Conservation (phyloP, 805 yeast genomes). For the Pichia cephalocereana region DNA sequence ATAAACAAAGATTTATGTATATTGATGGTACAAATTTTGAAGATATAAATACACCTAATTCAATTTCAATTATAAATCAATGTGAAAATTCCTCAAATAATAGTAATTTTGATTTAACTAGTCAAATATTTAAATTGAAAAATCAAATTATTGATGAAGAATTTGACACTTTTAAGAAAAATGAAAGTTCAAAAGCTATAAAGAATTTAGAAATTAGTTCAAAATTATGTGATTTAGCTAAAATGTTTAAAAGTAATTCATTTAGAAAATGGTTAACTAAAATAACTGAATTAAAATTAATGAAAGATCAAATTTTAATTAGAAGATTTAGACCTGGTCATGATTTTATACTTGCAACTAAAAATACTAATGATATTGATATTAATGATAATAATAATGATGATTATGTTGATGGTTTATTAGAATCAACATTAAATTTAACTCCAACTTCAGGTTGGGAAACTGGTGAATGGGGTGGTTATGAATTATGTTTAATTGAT, state of each 20-base stretch:
- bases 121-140: constrained; percentile 9
- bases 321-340: constrained; percentile 92
- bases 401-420: constrained; percentile 32
- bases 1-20: constrained; percentile 79
- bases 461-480: constrained; percentile 87
- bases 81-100: constrained; percentile 23
- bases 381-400: constrained; percentile 12
- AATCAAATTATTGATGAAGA: constrained; percentile 9
- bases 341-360: constrained; percentile 87
- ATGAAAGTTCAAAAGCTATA: constrained; percentile 13
- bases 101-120: constrained; percentile 41
- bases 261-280: constrained; percentile 62
- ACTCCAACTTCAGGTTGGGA: constrained; percentile 86
- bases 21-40: constrained; percentile 51
- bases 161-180: not conserved
- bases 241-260: constrained; percentile 48
- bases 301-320: constrained; percentile 59
- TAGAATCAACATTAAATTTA: constrained; percentile 75
- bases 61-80: constrained; percentile 25
- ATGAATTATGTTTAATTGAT: constrained; percentile 79
- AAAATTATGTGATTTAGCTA: constrained; percentile 44
- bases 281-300: constrained; percentile 53
- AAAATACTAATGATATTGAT: constrained; percentile 26
- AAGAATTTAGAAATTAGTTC: constrained; percentile 15
- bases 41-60: constrained; percentile 24